Conservation (phyloP, 2,329 filamentous ascomycete species). For the Tolypocladium amazonense region DNA sequence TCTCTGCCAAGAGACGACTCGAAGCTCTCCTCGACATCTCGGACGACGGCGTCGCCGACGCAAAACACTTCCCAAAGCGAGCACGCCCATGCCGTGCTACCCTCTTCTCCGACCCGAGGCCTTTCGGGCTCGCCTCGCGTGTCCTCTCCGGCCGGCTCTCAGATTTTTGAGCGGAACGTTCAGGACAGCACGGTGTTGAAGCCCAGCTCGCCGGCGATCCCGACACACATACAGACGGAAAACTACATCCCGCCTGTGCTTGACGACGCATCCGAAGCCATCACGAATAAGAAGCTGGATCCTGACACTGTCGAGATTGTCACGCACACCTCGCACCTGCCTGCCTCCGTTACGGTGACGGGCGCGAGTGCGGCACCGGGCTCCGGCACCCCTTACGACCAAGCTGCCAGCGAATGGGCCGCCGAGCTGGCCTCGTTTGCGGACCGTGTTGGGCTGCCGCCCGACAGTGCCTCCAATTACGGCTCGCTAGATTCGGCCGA, state of each 20-base stretch:
- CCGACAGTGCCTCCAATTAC: constrained; percentile 64
- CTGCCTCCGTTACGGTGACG: constrained; percentile 58
- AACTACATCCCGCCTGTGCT: constrained; percentile 88
- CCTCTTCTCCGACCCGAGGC: constrained; percentile 55
- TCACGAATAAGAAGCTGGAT: constrained; percentile 76
- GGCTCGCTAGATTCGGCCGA: constrained; percentile 66
- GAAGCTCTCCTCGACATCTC: constrained; percentile 23
- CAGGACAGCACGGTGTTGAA: constrained; percentile 63
- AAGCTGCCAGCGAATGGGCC: constrained; percentile 38
- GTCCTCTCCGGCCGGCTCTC: constrained; percentile 65
- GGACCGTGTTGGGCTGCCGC: constrained; percentile 27
- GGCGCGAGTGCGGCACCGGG: constrained; percentile 23
- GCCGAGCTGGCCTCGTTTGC: constrained; percentile 48
- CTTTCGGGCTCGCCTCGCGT: constrained; percentile 63
- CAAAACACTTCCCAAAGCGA: constrained; percentile 23
- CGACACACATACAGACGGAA: constrained; percentile 86
- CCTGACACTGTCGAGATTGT: constrained; percentile 90
- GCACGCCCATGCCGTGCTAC: constrained; percentile 30
- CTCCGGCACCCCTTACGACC: constrained; percentile 24
- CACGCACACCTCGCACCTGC: constrained; percentile 74
- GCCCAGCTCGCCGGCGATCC: constrained; percentile 75
- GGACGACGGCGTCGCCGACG: constrained; percentile 26
- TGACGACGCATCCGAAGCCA: constrained; percentile 83
- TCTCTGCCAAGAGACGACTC: constrained; percentile 23
- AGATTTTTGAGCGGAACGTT: constrained; percentile 91